Percentiles rank a stretch among this genome's conserved stretches.
phyloP scores from a whole-genome alignment of 352 stramenopile species.

The Phytophthora sansomeana region DNA sequence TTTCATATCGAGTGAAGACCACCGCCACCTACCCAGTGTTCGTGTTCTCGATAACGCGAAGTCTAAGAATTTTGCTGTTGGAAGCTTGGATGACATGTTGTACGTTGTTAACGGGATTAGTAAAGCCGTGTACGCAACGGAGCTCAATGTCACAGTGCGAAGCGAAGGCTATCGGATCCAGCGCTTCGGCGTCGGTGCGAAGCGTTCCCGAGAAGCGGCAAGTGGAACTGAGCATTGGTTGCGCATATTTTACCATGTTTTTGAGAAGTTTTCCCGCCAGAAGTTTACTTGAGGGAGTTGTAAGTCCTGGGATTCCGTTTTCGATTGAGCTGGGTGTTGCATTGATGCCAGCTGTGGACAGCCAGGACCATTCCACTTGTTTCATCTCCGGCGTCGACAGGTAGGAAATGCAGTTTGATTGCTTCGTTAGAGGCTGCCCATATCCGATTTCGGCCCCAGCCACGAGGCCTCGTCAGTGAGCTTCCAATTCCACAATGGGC shows the following conservation, averaged over 20 bases:
- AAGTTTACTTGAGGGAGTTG: constrained; percentile 10
- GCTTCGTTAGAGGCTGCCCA: no score
- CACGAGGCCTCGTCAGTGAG: no score
- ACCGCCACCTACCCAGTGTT: constrained; percentile 33
- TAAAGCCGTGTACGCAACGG: constrained; percentile 13
- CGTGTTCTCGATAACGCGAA: neutral
- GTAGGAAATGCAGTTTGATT: no score
- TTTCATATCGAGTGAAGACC: constrained; percentile 44
- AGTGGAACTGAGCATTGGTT: constrained; percentile 16
- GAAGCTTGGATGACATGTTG: constrained; percentile 24
- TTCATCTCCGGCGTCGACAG: no score
- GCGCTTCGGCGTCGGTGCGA: constrained; percentile 22
- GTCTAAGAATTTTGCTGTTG: constrained; percentile 11
- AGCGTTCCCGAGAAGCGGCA: no score
- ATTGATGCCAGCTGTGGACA: neutral
- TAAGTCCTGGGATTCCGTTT: constrained; percentile 1
- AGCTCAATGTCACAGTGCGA: constrained; percentile 45
- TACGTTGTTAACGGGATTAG: constrained; percentile 32
- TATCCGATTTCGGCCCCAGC: no score
- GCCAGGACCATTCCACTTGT: no score
- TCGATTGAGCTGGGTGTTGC: constrained; percentile 11
- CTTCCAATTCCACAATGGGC: no score
- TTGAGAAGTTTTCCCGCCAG: constrained; percentile 55
- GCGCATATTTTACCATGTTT: constrained; percentile 47
- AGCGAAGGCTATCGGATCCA: constrained; percentile 66